These are phyloP conservation scores for Gaillardinia entomophila DNA, from an alignment of 805 yeast species.

Conservation along the genomic window DNA sequence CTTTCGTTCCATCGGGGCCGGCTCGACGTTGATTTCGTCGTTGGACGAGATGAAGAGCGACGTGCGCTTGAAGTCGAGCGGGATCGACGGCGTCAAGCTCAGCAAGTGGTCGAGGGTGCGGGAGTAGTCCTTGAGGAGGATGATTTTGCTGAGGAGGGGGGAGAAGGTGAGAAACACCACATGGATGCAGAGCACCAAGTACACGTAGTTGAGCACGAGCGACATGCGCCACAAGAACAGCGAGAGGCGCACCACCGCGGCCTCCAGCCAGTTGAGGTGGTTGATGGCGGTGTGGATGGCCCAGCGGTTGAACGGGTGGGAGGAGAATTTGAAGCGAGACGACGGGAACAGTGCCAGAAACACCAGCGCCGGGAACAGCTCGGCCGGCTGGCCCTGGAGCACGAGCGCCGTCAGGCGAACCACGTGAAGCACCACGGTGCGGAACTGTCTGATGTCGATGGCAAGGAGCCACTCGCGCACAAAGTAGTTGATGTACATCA, in stretches of 20 bases:
- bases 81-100: slow-evolving; percentile 14
- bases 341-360: no score
- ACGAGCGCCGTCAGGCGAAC: neutral
- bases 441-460: neutral
- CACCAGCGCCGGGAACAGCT: neutral
- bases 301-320: neutral
- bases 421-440: neutral
- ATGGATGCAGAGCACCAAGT: slow-evolving; percentile 20
- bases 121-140: slow-evolving; percentile 13
- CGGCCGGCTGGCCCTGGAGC: neutral
- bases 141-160: slow-evolving; percentile 9
- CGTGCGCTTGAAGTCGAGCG: slow-evolving; percentile 5
- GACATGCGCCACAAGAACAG: slow-evolving; percentile 7
- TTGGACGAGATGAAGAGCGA: neutral
- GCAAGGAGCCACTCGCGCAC: slow-evolving; percentile 5
- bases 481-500: slow-evolving; percentile 14
- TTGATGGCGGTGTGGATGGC: slow-evolving; percentile 1
- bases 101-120: slow-evolving; percentile 16
- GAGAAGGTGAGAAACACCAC: slow-evolving; percentile 16
- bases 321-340: neutral
- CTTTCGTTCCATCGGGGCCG: neutral
- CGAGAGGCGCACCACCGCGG: slow-evolving; percentile 3
- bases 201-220: slow-evolving; percentile 11
- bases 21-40: neutral
- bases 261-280: slow-evolving; percentile 3